Conservation (phyloP, 2,329 filamentous ascomycete species). For the Apiospora malaysiana region DNA sequence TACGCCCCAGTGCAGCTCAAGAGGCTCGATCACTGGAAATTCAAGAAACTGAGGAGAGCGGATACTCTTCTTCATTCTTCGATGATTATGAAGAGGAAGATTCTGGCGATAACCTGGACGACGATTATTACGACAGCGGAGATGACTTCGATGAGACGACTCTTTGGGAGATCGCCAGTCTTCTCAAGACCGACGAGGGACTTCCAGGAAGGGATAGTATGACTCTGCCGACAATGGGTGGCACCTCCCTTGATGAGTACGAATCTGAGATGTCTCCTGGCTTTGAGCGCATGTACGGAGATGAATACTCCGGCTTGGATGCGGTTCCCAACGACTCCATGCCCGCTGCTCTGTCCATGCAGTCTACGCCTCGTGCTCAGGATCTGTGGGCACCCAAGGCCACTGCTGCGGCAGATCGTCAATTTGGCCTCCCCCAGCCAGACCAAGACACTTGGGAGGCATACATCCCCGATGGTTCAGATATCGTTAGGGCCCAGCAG, state of each 20-base stretch:
- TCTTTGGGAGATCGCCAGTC: conserved; percentile 67
- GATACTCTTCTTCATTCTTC: conserved; percentile 45
- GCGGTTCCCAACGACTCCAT: conserved; percentile 36
- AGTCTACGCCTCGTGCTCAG: conserved; percentile 12
- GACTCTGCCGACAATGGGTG: conserved; percentile 35
- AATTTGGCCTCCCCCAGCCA: conserved; percentile 28
- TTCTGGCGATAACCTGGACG: conserved; percentile 42
- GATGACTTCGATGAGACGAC: conserved; percentile 66
- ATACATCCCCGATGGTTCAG: neutral
- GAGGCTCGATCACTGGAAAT: conserved; percentile 43
- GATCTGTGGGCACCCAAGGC: conserved; percentile 32
- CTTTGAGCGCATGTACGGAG: conserved; percentile 33
- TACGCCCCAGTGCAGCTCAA: conserved; percentile 32
- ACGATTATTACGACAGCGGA: conserved; percentile 44
- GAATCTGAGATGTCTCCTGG: conserved; percentile 40
- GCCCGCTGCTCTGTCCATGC: conserved; percentile 31
- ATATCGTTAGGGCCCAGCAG: neutral
- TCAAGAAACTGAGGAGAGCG: conserved; percentile 38
- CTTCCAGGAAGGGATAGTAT: conserved; percentile 59
- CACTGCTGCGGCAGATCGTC: conserved; percentile 22
- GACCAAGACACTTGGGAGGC: neutral
- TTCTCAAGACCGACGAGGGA: conserved; percentile 55
- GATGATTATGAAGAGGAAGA: conserved; percentile 65
- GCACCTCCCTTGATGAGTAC: conserved; percentile 42
- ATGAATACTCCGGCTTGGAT: conserved; percentile 28